Conservation (phyloP, 257 asterid species). For the Forsythia viridissima region DNA sequence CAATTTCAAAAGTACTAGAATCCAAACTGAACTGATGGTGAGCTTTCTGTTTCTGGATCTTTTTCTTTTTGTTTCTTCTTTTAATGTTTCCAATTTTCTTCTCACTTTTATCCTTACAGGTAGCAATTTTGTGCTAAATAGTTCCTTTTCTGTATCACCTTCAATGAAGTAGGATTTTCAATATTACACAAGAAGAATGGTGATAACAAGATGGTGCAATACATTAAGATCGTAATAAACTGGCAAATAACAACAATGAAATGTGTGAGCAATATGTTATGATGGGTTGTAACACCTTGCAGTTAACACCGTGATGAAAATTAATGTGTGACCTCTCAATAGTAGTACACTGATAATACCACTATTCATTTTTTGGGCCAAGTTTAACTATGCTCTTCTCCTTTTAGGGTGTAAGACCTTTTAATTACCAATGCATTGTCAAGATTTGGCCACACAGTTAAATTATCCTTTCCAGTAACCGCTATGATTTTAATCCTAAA, state of each 20-base stretch:
- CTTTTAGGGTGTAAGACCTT: background rate
- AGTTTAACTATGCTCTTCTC: background rate
- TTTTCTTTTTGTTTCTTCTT: background rate
- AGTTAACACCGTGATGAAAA: background rate
- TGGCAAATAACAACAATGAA: background rate
- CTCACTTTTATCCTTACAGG: background rate
- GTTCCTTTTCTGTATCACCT: background rate
- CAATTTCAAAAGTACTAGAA: background rate
- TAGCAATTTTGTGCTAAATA: background rate
- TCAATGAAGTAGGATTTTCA: background rate
- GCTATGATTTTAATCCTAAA: background rate
- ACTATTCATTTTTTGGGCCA: background rate
- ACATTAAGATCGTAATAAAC: background rate
- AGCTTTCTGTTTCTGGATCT: background rate
- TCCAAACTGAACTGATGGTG: background rate
- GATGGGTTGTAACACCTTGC: background rate
- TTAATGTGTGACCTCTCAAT: too few species aligned
- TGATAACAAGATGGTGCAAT: background rate
- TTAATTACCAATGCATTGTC: background rate
- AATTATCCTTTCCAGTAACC: background rate
- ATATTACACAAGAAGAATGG: background rate
- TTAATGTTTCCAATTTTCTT: background rate
- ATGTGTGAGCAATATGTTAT: background rate
- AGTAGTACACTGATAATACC: background rate
- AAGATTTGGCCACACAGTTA: background rate